Evolutionary conservation across 2,329 filamentous ascomycete genomes (phyloP), one percentile per base, ranked within the genome.

Genomic region (Ceratocystiopsis sp.): DNA sequence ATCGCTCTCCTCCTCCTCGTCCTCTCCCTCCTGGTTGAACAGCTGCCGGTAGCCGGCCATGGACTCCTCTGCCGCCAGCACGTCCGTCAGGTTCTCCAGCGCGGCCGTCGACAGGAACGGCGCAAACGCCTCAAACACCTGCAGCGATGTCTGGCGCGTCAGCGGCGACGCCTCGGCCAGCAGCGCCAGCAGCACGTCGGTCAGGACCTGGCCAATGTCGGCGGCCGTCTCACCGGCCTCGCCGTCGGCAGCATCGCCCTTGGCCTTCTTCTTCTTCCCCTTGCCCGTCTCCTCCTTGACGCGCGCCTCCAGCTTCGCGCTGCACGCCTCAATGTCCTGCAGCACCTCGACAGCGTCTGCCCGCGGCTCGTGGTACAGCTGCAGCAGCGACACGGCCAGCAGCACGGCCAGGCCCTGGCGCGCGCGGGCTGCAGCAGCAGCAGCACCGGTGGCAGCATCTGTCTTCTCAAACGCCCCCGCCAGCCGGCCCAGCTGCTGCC

Each of bases 101-200:
- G 84, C 84, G 44, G 80, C 74, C 6, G 69, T 66, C 1, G 80
- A 85, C 46, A 96, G 72, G 43, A 84, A 74, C 14, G 73, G 63
- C 3, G 84, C 80, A 57, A 94, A 94, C 1, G 80, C 77, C 19
- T 79, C 73, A 56, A 96, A 96, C 0, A 93, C 86, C 54, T 91
- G 82, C 55, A 89, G 79, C 7, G 85, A 84, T 42, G 93, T 79
- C 52, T 87, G 84, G 29, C 85, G 76, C 65, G 93, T 83, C 42
- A 96, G 66, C 11, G 79, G 75, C 2, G 87, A 94, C 4, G 80
- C 83, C 48, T 85, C 84, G 0, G 86, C 84, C 3, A 93, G 74
- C 62, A 96, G 85, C 42, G 84, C 84, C n/a, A 96, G 67, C 9
- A 98, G 61, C 42, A 96, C 82, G 54, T 96, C 91, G 3, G 95